Percentiles rank a stretch among this genome's conserved stretches.
Conservation (phyloP, 352 stramenopile genomes). For the Phytophthora podocarpi region DNA sequence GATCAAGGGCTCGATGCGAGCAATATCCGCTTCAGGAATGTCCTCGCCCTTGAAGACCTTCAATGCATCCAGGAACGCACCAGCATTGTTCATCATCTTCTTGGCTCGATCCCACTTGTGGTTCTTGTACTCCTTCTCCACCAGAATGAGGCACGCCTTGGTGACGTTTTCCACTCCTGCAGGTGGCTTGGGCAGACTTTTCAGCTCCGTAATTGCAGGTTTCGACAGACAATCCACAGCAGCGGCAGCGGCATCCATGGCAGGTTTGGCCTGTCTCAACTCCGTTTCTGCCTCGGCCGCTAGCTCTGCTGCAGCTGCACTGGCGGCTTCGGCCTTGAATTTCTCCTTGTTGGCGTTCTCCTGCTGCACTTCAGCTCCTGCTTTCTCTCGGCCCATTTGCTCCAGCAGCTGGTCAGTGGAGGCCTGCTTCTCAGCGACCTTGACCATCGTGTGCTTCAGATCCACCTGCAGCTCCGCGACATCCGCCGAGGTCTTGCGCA, state of each 20-base stretch:
- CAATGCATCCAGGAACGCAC: constrained; percentile 93
- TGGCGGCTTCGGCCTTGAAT: constrained; percentile 92
- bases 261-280: constrained; percentile 94
- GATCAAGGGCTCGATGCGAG: constrained; percentile 91
- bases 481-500: constrained; percentile 96
- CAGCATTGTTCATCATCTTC: constrained; percentile 99
- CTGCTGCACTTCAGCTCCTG: constrained; percentile 93
- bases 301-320: constrained; percentile 91
- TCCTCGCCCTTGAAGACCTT: constrained; percentile 94
- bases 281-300: constrained; percentile 95
- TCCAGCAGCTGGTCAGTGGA: constrained; percentile 95
- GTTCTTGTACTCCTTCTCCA: constrained; percentile 98
- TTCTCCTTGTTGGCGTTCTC: constrained; percentile 96
- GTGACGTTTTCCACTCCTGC: constrained; percentile 96
- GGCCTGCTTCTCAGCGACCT: constrained; percentile 96
- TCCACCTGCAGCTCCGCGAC: constrained; percentile 96
- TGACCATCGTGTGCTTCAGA: constrained; percentile 95
- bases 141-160: constrained; percentile 95
- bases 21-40: constrained; percentile 95
- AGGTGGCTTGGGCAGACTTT: constrained; percentile 96
- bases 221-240: constrained; percentile 98
- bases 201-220: constrained; percentile 96
- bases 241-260: constrained; percentile 95
- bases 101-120: constrained; percentile 98
- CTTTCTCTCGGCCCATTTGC: constrained; percentile 94